Base-by-base conservation (phyloP, 2,329 filamentous ascomycete genomes). In the Aureobasidium leucospermi region DNA sequence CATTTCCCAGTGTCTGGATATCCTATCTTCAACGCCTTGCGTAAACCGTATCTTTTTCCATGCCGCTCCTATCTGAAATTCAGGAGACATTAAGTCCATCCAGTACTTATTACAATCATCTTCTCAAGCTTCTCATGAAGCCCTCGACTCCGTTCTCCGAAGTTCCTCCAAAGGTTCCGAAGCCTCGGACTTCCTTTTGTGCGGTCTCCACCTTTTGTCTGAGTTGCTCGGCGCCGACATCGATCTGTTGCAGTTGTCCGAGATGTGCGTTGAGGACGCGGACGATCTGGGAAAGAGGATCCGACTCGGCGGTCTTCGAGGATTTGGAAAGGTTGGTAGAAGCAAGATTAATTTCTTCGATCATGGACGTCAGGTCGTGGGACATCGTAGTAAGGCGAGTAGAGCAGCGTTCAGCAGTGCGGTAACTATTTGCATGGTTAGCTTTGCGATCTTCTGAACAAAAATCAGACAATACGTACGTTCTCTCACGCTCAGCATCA, bases 321-420 rank as follows among this genome's bases (percentile, higher is more conserved):
- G 88, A 90, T 81, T 95, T 96, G 80, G 85, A 93, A 65, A 99
- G 78, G 28, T 86, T 90, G 58, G 89, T 83, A n/a, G 90, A 94
- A 63, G 95, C 93, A 66, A 87, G 85, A 71, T 99, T 99, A 71
- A 99, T 96, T 75, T 97, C 94, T 71, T 96, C 92, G 67, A 99
- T 96, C 91, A 99, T 97, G 76, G 90, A 93, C 49, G 85, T 86
- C 63, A 99, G 79, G 70, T 96, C 91, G 71, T 90, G 89, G 69
- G 90, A 91, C 85, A 97, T 95, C 67, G 96, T 91, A 60, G 96
- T 92, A 64, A 99, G 79, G 65, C 90, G 85, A 70, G 96, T 90
- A 10, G 90, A 90, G 64, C 96, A 81, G 74, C 90, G 94, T 79
- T 99, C 94, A 1, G 94, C 94, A 56, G 95, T 79, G 80, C 96